phyloP scores from a whole-genome alignment of 257 asterid genomes.

The Nicotiana benthamiana region DNA sequence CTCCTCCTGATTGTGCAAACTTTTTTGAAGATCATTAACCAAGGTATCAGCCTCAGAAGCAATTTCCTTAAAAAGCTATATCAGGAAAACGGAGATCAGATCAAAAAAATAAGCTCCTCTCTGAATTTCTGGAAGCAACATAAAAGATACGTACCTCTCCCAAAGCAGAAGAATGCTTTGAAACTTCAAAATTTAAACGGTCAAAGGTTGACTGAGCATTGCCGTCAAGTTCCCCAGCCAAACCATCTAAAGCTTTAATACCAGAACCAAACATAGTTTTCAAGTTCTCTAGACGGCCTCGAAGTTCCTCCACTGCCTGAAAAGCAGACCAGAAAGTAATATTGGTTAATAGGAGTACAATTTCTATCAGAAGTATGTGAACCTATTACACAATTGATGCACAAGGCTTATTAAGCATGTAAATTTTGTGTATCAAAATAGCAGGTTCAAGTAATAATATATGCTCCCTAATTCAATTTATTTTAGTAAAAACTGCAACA shows the following conservation, averaged over 20 bases:
- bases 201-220: conserved; percentile 73
- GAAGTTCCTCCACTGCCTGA: conserved; percentile 91
- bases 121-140: neutral
- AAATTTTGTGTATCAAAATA: neutral
- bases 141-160: conserved; percentile 56
- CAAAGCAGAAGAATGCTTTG: conserved; percentile 69
- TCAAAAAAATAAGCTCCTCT: neutral
- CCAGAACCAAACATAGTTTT: conserved; percentile 79
- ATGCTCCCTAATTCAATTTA: neutral
- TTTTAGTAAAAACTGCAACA: neutral
- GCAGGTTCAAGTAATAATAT: neutral
- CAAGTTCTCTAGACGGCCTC: conserved; percentile 51
- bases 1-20: conserved; percentile 65
- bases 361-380: neutral
- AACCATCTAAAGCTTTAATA: conserved; percentile 60
- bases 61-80: conserved; percentile 75
- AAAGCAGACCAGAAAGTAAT: conserved; percentile 12
- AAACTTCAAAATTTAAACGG: conserved; percentile 69
- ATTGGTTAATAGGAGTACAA: neutral
- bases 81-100: conserved; percentile 14
- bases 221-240: conserved; percentile 72
- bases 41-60: conserved; percentile 78
- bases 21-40: conserved; percentile 79
- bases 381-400: neutral
- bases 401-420: neutral